Base-by-base conservation (phyloP, 768 basidiomycete genomes). In the Xerocomus spinulosus region DNA sequence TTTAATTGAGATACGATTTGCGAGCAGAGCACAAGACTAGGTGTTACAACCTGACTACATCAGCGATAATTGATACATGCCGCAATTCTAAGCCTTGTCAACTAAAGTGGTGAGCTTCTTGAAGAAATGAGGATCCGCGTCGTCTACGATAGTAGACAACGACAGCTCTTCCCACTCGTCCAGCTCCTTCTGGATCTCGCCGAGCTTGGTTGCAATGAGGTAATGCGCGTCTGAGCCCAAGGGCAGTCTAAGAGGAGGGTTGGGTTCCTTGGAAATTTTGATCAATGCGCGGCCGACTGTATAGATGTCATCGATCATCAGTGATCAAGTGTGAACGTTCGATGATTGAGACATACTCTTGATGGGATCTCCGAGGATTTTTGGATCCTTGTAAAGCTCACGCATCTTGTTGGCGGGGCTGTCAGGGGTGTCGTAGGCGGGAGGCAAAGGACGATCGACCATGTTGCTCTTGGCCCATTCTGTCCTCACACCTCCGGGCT, bases 201-300 rank as follows among this genome's bases (percentile, higher is more conserved):
- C 9, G 9, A 61, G 44, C 46, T 61, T 62, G 15, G 39, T 48
- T 13, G 38, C 46, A 2, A 61, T 36, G 23, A 56, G 0, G 32
- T 41, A 50, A 34, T 60, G 59, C 18, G 59, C 15, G n/a, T 60
- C 59, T 1, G 37, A 15, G 6, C 59, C 59, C 30, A 61, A 17
- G 7, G 59, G 59, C 12, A 61, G 29, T 36, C 53, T 61, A 20
- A 56, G 25, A 36, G 59, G 59, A 7, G 59, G 56, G 15, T 61
- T 49, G 30, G 42, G 39, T 44, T 47, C 56, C 28, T 43, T 39
- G 18, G 60, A 62, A 35, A 62, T 38, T 14, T 26, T 20, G 12
- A 61, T 44, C 25, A 61, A 47, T 2, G 51, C 54, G 1, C 44
- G 51, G 28, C 51, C 39, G 21, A 61, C 59, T 58, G 38, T 49